Percentiles rank a stretch among this genome's conserved stretches.
phyloP scores from a whole-genome alignment of 306 rosid species.

The Medicago truncatula region DNA sequence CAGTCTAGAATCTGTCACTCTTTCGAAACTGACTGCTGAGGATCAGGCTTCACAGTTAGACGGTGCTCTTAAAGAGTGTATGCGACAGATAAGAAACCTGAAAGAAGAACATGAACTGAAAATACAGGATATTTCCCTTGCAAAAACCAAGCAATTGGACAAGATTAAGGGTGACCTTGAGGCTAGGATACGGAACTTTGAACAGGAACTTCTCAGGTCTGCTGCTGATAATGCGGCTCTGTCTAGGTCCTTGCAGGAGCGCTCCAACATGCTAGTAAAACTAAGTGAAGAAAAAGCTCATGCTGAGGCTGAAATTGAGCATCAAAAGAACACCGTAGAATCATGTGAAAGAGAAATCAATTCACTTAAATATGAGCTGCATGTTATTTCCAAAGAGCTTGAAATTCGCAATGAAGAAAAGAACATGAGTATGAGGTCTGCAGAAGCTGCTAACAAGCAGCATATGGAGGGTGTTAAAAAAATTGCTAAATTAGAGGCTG shows the following conservation, averaged over 20 bases:
- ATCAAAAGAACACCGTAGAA: constrained; percentile 74
- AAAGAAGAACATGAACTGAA: constrained; percentile 95
- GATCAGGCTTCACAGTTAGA: constrained; percentile 96
- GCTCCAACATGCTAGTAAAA: constrained; percentile 87
- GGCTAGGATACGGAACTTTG: constrained; percentile 72
- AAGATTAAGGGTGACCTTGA: constrained; percentile 87
- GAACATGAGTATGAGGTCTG: constrained; percentile 98
- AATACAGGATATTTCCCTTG: constrained; percentile 75
- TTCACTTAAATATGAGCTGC: constrained; percentile 92
- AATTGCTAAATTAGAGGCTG: constrained; percentile 91
- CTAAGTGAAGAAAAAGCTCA: constrained; percentile 87
- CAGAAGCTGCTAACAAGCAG: constrained; percentile 97
- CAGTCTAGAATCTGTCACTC: constrained; percentile 89
- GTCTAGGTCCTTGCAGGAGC: constrained; percentile 92
- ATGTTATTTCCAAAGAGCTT: constrained; percentile 84
- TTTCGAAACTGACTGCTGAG: constrained; percentile 87
- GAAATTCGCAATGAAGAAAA: constrained; percentile 98
- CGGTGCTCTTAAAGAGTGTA: constrained; percentile 98
- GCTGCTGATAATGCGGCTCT: constrained; percentile 87
- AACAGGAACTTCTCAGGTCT: constrained; percentile 88
- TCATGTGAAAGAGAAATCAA: constrained; percentile 96
- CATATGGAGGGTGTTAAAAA: constrained; percentile 90
- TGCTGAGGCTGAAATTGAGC: constrained; percentile 96
- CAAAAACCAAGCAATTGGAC: constrained; percentile 84
- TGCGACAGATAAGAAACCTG: constrained; percentile 92